phyloP scores from a whole-genome alignment of 2,329 filamentous ascomycete genomes.

The Fusarium temperatum region DNA sequence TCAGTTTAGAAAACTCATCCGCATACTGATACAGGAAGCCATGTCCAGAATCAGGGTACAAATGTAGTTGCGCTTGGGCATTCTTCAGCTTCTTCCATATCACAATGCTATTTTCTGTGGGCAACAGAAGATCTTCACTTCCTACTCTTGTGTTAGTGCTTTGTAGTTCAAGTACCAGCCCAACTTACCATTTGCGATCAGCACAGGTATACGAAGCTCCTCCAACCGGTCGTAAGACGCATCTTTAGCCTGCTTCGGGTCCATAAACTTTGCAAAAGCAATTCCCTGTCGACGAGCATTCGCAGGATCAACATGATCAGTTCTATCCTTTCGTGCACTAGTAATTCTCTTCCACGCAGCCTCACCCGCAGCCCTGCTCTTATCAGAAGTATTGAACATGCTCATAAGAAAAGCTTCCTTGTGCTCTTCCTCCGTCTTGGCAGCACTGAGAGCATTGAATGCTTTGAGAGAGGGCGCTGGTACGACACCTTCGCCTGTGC shows the following conservation, averaged over 20 bases:
- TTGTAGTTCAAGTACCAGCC: too few relatives aligned
- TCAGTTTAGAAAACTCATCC: constrained; percentile 42
- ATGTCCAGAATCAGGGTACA: constrained; percentile 50
- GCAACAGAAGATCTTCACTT: constrained; percentile 47
- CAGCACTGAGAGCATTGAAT: constrained; percentile 47
- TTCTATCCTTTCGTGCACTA: constrained; percentile 39
- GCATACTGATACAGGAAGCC: constrained; percentile 50
- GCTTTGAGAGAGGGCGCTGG: constrained; percentile 43
- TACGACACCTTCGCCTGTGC: constrained; percentile 48
- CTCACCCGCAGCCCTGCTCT: constrained; percentile 46
- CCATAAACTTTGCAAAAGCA: constrained; percentile 50
- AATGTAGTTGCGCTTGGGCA: constrained; percentile 44
- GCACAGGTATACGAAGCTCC: constrained; percentile 48
- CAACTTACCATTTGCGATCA: constrained; percentile 51
- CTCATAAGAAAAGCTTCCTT: constrained; percentile 45
- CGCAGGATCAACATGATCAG: constrained; percentile 39
- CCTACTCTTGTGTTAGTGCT: constrained; percentile 34
- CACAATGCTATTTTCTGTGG: constrained; percentile 50
- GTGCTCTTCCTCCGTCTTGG: constrained; percentile 46
- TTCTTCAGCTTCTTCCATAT: constrained; percentile 49
- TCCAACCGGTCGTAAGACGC: constrained; percentile 47
- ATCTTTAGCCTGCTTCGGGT: constrained; percentile 45
- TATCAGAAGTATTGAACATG: constrained; percentile 47
- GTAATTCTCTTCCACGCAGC: constrained; percentile 49
- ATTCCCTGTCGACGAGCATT: constrained; percentile 44